These are phyloP conservation scores for Echria macrotheca DNA, from an alignment of 495 filamentous ascomycete species.

Conservation along the genomic window DNA sequence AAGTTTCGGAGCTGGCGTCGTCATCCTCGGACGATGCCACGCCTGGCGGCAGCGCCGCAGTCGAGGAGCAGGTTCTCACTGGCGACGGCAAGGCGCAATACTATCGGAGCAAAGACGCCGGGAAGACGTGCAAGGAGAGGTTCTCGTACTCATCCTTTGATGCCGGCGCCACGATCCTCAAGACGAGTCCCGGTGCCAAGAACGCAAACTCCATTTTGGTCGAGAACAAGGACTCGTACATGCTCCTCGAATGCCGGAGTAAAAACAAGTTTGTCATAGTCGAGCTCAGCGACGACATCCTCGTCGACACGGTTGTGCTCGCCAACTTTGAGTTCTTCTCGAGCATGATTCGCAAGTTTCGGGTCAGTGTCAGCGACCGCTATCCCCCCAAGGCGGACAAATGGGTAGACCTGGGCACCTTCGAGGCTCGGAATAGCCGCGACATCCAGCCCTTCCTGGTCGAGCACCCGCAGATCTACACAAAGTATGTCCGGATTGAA, in stretches of 20 bases:
- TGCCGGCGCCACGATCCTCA: slow-evolving; percentile 87
- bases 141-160: slow-evolving; percentile 98
- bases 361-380: slow-evolving; percentile 83
- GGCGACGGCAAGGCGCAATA: slow-evolving; percentile 45
- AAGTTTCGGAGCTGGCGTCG: slow-evolving; percentile 34
- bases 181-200: slow-evolving; percentile 78
- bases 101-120: slow-evolving; percentile 79
- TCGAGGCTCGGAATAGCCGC: slow-evolving; percentile 83
- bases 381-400: slow-evolving; percentile 90
- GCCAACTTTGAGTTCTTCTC: slow-evolving; percentile 99
- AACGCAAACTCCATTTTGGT: slow-evolving; percentile 80
- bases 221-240: slow-evolving; percentile 98
- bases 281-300: slow-evolving; percentile 81
- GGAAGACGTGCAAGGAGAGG: slow-evolving; percentile 82
- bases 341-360: slow-evolving; percentile 86
- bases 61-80: slow-evolving; percentile 37
- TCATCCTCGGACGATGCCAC: slow-evolving; percentile 25
- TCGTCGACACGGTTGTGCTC: slow-evolving; percentile 91
- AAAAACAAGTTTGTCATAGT: slow-evolving; percentile 92
- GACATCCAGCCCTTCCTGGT: slow-evolving; percentile 92
- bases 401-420: slow-evolving; percentile 85
- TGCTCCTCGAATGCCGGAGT: slow-evolving; percentile 85
- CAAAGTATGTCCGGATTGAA: slow-evolving; percentile 84
- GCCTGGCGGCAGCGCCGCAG: slow-evolving; percentile 32
- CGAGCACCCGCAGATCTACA: slow-evolving; percentile 91